phyloP scores from a whole-genome alignment of 2,329 filamentous ascomycete species.

The Pestalotiopsis sp. region DNA sequence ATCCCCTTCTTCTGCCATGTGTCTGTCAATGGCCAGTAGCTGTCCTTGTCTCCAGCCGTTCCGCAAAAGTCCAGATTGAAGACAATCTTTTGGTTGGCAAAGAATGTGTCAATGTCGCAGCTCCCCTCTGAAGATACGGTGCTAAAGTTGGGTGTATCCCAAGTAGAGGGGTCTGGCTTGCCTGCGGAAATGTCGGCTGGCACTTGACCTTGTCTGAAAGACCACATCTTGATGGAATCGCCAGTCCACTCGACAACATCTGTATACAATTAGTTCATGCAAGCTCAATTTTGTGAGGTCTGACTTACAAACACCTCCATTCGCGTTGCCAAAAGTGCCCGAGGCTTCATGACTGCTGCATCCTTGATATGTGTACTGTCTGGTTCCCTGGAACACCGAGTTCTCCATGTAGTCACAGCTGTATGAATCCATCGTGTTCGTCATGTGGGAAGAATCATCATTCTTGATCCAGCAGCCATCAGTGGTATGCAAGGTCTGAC shows the following conservation, averaged over 20 bases:
- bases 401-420: slow-evolving; percentile 34
- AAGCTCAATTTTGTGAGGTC: slow-evolving; percentile 35
- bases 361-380: slow-evolving; percentile 41
- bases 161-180: not conserved
- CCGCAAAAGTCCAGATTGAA: slow-evolving; percentile 25
- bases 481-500: slow-evolving; percentile 41
- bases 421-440: slow-evolving; percentile 30
- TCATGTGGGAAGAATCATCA: slow-evolving; percentile 27
- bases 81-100: slow-evolving; percentile 29
- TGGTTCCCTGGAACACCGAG: slow-evolving; percentile 7
- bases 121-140: slow-evolving; percentile 25
- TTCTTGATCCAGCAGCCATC: slow-evolving; percentile 38
- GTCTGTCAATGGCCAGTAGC: slow-evolving; percentile 22
- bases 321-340: slow-evolving; percentile 37
- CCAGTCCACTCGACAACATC: slow-evolving; percentile 65
- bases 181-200: slow-evolving; percentile 47
- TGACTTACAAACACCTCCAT: slow-evolving; percentile 43
- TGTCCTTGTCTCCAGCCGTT: slow-evolving; percentile 20
- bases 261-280: slow-evolving; percentile 43
- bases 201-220: slow-evolving; percentile 60
- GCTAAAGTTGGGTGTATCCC: slow-evolving; percentile 26
- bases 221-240: slow-evolving; percentile 64
- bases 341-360: slow-evolving; percentile 40
- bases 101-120: slow-evolving; percentile 30
- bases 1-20: slow-evolving; percentile 16